Conservation (phyloP, 2,329 filamentous ascomycete genomes). For the Neodidymelliopsis sp. region DNA sequence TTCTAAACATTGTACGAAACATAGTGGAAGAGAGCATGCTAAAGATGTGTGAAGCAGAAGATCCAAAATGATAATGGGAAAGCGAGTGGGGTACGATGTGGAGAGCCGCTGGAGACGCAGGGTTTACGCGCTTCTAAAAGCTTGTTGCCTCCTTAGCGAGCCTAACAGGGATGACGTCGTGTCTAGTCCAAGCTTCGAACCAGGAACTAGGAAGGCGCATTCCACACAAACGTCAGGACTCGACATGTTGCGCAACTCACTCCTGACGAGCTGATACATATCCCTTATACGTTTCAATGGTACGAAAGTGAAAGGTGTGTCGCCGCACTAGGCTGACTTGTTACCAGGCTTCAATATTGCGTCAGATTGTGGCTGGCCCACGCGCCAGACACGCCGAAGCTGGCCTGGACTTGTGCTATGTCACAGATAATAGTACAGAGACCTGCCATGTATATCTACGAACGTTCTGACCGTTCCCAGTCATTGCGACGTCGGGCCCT, state of each 20-base stretch:
- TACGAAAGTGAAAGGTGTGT: not conserved
- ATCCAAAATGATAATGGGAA: not conserved
- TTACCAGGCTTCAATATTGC: constrained; percentile 65
- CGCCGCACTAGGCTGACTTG: constrained; percentile 6
- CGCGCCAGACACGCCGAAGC: constrained; percentile 85
- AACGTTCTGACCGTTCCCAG: constrained; percentile 53
- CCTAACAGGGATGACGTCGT: constrained; percentile 21
- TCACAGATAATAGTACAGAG: constrained; percentile 76
- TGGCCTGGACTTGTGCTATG: constrained; percentile 92
- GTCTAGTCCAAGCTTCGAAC: constrained; percentile 12
- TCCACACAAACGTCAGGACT: constrained; percentile 12
- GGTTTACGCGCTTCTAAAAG: constrained; percentile 18
- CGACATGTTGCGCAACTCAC: constrained; percentile 14
- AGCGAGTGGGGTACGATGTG: constrained; percentile 4
- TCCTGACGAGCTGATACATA: constrained; percentile 3
- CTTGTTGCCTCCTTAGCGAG: constrained; percentile 16
- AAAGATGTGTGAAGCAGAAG: not conserved
- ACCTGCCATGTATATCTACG: not conserved
- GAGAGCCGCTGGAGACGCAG: constrained; percentile 13
- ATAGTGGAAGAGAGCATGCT: not conserved
- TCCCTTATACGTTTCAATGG: constrained; percentile 1
- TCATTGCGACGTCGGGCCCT: constrained; percentile 82
- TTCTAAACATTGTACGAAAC: not conserved
- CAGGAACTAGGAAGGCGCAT: constrained; percentile 16
- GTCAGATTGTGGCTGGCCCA: constrained; percentile 90